phyloP scores from a whole-genome alignment of 75 land plant genomes.

The Isoetes taiwanensis region DNA sequence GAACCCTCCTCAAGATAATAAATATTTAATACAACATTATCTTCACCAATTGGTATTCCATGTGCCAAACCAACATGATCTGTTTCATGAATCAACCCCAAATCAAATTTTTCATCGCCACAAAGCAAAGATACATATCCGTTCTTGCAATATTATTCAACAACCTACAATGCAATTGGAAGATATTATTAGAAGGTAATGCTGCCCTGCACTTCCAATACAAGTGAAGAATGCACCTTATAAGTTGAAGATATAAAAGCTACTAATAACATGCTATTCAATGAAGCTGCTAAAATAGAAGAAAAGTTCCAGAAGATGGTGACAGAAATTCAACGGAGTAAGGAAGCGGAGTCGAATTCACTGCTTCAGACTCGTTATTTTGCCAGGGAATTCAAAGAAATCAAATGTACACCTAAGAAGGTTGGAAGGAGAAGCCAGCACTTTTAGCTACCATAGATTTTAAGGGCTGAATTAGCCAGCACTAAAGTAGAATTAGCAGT shows the following conservation, averaged over 20 bases:
- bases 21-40: no score
- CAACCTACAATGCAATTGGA: no score
- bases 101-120: no score
- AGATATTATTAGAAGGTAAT: no score
- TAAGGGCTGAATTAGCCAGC: conserved; percentile 7
- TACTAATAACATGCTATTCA: conserved; percentile 22
- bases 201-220: no score
- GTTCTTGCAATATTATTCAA: no score
- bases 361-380: conserved; percentile 15
- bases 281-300: conserved; percentile 15
- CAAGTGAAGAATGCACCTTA: no score
- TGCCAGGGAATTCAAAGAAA: conserved; percentile 27
- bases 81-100: no score
- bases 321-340: conserved; percentile 14
- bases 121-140: no score
- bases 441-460: neutral
- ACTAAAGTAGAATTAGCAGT: conserved; percentile 5
- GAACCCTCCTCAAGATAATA: no score
- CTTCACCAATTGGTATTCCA: no score
- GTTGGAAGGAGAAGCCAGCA: neutral
- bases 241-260: conserved; percentile 24
- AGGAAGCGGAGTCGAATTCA: conserved; percentile 22
- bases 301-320: conserved; percentile 23
- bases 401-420: conserved; percentile 9
- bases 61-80: no score